Evolutionary conservation across 257 asterid genomes (phyloP).

Genomic region (Solanum piurae): DNA sequence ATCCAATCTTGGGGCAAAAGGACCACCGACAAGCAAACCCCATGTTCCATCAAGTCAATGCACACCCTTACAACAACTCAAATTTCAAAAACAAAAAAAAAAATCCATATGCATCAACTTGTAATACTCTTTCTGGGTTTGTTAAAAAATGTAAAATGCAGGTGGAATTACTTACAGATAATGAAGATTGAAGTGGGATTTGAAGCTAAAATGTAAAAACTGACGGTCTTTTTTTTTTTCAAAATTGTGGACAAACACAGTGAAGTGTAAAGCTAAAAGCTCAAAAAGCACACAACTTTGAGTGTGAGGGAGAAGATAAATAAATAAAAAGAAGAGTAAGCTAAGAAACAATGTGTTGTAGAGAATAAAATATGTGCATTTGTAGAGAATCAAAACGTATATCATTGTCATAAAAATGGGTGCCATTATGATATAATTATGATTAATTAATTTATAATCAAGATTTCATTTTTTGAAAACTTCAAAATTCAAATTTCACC

Average conservation of each 20-base stretch:
- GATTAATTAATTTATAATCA: not conserved
- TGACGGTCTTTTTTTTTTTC: not conserved
- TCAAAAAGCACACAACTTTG: not conserved
- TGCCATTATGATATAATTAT: not conserved
- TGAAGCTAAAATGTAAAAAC: not conserved
- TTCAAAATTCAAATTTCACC: not conserved
- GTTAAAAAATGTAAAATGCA: not conserved
- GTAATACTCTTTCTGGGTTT: constrained; percentile 10
- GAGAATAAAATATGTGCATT: not conserved
- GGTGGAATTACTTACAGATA: constrained; percentile 22
- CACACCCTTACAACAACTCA: not conserved
- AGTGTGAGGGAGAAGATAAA: constrained; percentile 5
- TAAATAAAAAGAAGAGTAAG: not conserved
- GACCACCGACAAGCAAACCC: constrained; percentile 18
- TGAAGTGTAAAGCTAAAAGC: not conserved
- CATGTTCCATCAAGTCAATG: not conserved
- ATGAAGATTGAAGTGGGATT: constrained; percentile 12
- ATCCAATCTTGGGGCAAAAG: not conserved
- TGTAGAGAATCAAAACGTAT: not conserved
- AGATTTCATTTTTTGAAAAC: not conserved
- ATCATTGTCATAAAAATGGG: not conserved
- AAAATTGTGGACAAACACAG: not conserved
- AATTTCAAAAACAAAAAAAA: not conserved
- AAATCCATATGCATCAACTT: not conserved
- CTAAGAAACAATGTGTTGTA: not conserved